These are phyloP conservation scores for Fusarium euwallaceae DNA, from an alignment of 2,329 filamentous ascomycete species.

Conservation along the genomic window DNA sequence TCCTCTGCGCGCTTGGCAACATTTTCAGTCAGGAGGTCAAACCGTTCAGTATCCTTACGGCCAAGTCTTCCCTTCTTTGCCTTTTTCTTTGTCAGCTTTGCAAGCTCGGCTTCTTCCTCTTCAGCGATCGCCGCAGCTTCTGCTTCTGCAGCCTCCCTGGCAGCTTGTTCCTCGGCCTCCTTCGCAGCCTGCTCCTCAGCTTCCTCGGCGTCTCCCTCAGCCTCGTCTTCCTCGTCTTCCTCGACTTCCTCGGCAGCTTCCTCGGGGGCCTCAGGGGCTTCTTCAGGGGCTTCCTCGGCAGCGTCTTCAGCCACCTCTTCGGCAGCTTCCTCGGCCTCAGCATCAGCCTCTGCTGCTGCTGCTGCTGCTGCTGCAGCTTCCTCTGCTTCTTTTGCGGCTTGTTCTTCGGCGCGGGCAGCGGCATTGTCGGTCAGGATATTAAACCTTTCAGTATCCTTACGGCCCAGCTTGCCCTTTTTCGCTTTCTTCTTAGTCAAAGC, in stretches of 20 bases:
- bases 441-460: conserved; percentile 40
- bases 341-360: conserved; percentile 23
- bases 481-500: conserved; percentile 52
- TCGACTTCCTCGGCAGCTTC: conserved; percentile 14
- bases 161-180: conserved; percentile 1
- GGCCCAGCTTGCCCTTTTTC: conserved; percentile 52
- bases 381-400: neutral
- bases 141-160: conserved; percentile 23
- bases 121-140: conserved; percentile 37
- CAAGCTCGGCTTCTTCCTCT: conserved; percentile 58
- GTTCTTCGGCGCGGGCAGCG: conserved; percentile 42
- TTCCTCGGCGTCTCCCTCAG: conserved; percentile 25
- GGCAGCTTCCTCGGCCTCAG: conserved; percentile 21
- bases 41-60: conserved; percentile 40
- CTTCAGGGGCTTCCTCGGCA: conserved; percentile 32
- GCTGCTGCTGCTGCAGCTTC: no score
- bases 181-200: conserved; percentile 7
- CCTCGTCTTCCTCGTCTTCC: conserved; percentile 35
- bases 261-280: conserved; percentile 14
- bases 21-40: conserved; percentile 24
- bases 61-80: conserved; percentile 52
- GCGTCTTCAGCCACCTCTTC: conserved; percentile 36
- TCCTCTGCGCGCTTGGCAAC: conserved; percentile 8
- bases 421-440: conserved; percentile 20
- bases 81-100: conserved; percentile 53